phyloP scores from a whole-genome alignment of 129 eudicot species.

The Centella asiatica region DNA sequence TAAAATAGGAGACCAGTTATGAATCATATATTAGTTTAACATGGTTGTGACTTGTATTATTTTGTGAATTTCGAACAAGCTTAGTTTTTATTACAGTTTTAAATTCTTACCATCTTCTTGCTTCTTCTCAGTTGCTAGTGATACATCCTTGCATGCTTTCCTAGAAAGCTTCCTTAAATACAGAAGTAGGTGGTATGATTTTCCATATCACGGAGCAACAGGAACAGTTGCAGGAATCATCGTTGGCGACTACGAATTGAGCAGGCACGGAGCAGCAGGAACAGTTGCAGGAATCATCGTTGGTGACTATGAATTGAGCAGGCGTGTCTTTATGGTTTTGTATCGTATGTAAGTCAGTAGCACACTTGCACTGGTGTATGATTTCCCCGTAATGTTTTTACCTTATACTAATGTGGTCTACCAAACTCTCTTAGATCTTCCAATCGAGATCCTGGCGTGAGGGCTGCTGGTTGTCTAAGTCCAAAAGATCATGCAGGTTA shows the following conservation, averaged over 20 bases:
- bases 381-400: background rate
- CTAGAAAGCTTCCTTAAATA: slow-evolving; percentile 81
- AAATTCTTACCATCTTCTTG: background rate
- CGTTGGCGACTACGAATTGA: slow-evolving; percentile 88
- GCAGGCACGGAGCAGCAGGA: slow-evolving; percentile 79
- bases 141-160: slow-evolving; percentile 66
- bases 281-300: slow-evolving; percentile 90
- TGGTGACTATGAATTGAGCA: slow-evolving; percentile 73
- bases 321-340: slow-evolving; percentile 86
- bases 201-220: slow-evolving; percentile 80
- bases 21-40: too few relatives aligned
- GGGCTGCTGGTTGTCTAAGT: slow-evolving; percentile 66
- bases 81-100: background rate
- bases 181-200: slow-evolving; percentile 94
- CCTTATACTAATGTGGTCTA: background rate
- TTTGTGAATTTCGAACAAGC: too few relatives aligned
- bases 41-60: too few relatives aligned
- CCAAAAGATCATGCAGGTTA: slow-evolving; percentile 80
- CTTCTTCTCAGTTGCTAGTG: slow-evolving; percentile 63
- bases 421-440: slow-evolving; percentile 57
- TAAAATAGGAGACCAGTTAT: too few relatives aligned
- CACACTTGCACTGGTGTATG: background rate
- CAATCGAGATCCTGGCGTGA: slow-evolving; percentile 83
- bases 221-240: slow-evolving; percentile 89
- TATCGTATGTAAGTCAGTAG: slow-evolving; percentile 68